These are phyloP conservation scores for Tetrahymena malaccensis DNA, from an alignment of 73 alveolate species.

Conservation along the genomic window DNA sequence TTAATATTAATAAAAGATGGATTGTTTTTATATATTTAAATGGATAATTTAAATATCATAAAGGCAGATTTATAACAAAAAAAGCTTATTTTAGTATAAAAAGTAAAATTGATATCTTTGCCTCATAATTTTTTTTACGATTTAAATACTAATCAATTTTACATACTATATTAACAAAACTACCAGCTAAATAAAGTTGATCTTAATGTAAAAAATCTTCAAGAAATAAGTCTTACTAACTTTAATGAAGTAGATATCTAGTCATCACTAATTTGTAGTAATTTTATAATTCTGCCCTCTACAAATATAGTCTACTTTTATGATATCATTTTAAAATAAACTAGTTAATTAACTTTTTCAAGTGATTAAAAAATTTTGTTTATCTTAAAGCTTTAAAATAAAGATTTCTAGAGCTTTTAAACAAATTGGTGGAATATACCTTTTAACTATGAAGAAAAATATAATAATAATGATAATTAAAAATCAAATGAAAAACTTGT, in stretches of 20 bases:
- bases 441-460: background rate
- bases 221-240: background rate
- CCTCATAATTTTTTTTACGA: background rate
- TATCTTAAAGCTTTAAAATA: background rate
- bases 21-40: no score
- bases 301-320: no score
- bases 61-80: background rate
- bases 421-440: background rate
- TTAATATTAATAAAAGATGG: no score
- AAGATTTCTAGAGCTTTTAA: no score
- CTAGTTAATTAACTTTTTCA: no score
- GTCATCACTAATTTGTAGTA: background rate
- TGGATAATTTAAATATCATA: no score
- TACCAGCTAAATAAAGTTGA: no score
- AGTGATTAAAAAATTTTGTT: no score
- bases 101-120: background rate
- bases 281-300: background rate
- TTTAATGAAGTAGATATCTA: background rate
- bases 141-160: no score
- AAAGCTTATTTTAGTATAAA: no score
- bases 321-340: no score
- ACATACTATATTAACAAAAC: no score
- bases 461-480: background rate
- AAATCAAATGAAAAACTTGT: background rate
- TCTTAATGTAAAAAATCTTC: background rate